These are phyloP conservation scores for Cystobasidium onofrii DNA, from an alignment of 768 basidiomycete species.

Conservation along the genomic window DNA sequence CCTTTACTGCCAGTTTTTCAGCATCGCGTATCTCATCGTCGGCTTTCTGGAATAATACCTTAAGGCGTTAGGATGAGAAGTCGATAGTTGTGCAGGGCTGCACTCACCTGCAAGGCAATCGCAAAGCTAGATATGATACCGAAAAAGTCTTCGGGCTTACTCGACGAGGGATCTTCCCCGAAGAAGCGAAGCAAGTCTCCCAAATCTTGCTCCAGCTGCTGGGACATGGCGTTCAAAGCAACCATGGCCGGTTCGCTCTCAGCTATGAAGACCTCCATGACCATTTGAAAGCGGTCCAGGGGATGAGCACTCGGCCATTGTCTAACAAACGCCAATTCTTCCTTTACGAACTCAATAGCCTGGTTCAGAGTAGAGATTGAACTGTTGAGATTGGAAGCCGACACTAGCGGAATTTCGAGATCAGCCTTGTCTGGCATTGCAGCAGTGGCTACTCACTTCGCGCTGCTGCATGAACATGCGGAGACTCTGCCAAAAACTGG, in stretches of 20 bases:
- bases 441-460: slow-evolving; percentile 52
- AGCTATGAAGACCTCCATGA: slow-evolving; percentile 64
- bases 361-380: slow-evolving; percentile 55
- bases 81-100: too few species aligned
- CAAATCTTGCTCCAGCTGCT: slow-evolving; percentile 57
- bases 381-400: slow-evolving; percentile 59
- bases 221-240: slow-evolving; percentile 59
- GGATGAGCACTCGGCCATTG: slow-evolving; percentile 41
- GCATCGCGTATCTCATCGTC: slow-evolving; percentile 33
- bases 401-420: slow-evolving; percentile 51
- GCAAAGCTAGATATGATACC: slow-evolving; percentile 65
- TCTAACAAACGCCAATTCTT: slow-evolving; percentile 53
- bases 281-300: slow-evolving; percentile 58
- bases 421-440: slow-evolving; percentile 7
- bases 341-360: slow-evolving; percentile 56
- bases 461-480: slow-evolving; percentile 72
- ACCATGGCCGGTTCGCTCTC: slow-evolving; percentile 54
- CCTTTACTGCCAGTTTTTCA: slow-evolving; percentile 18
- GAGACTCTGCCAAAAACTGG: slow-evolving; percentile 68
- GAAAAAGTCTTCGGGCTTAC: slow-evolving; percentile 77
- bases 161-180: slow-evolving; percentile 64
- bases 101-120: slow-evolving; percentile 58
- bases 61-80: neutral
- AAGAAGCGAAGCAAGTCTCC: slow-evolving; percentile 60
- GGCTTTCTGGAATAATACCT: slow-evolving; percentile 24